phyloP scores from a whole-genome alignment of 1,284 basidiomycete genomes.

The Pseudozyma flocculosa region DNA sequence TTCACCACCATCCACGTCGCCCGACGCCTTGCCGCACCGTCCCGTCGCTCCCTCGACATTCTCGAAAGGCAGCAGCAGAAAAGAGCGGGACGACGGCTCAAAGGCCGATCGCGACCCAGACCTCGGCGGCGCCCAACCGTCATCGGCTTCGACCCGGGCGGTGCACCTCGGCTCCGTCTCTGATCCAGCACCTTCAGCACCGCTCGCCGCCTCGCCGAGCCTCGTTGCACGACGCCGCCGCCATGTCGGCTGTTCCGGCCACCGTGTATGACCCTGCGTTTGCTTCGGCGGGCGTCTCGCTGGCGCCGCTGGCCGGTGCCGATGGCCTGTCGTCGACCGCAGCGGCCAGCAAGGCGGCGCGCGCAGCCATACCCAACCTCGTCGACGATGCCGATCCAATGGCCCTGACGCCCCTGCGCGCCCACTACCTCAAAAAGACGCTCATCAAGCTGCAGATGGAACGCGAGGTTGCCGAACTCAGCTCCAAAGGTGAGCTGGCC shows the following conservation, averaged over 20 bases:
- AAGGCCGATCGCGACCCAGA: too few species aligned
- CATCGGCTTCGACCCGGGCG: too few species aligned
- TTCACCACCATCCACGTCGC: too few species aligned
- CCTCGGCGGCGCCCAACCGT: too few species aligned
- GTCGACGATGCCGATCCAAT: conserved; percentile 20
- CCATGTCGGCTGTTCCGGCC: neutral
- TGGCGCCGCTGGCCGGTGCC: conserved; percentile 13
- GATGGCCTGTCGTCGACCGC: conserved; percentile 11
- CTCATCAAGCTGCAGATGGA: conserved; percentile 83
- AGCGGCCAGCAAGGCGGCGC: conserved; percentile 12
- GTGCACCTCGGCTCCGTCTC: too few species aligned
- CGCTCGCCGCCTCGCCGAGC: too few species aligned
- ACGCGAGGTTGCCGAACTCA: conserved; percentile 39
- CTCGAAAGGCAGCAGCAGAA: too few species aligned
- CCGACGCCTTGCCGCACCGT: too few species aligned
- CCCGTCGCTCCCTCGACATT: too few species aligned
- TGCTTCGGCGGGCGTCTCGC: conserved; percentile 30
- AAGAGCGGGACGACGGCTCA: too few species aligned
- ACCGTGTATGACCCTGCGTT: conserved; percentile 32
- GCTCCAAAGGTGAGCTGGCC: conserved; percentile 20
- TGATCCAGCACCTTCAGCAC: too few species aligned
- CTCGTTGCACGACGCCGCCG: too few species aligned
- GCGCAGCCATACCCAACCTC: conserved; percentile 24
- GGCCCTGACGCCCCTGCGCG: conserved; percentile 76
- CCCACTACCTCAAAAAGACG: conserved; percentile 94